These are phyloP conservation scores for Fusarium guadeloupense DNA, from an alignment of 2,329 filamentous ascomycete species.

Conservation along the genomic window DNA sequence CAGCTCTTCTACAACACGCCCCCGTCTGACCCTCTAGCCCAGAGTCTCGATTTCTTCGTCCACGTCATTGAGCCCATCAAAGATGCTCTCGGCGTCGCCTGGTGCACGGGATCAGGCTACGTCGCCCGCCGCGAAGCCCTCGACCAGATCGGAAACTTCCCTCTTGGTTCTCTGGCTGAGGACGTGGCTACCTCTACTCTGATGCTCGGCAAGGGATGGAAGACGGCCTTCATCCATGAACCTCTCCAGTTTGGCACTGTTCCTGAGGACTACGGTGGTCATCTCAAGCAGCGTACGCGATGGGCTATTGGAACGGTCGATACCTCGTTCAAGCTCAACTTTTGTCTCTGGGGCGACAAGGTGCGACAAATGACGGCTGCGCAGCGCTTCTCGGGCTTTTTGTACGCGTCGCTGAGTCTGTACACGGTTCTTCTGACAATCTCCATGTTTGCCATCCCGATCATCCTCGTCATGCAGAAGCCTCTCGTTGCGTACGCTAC, in stretches of 20 bases:
- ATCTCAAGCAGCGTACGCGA: constrained; percentile 66
- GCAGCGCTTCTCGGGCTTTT: constrained; percentile 67
- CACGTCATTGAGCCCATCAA: constrained; percentile 62
- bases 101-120: constrained; percentile 73
- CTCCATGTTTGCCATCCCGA: constrained; percentile 66
- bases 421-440: constrained; percentile 65
- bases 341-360: constrained; percentile 64
- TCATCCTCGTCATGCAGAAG: constrained; percentile 66
- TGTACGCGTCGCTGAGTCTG: constrained; percentile 64
- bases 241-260: constrained; percentile 68
- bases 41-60: constrained; percentile 67
- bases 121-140: constrained; percentile 67
- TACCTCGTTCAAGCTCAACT: constrained; percentile 67
- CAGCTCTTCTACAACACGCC: constrained; percentile 73
- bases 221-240: constrained; percentile 68
- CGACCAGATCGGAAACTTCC: constrained; percentile 69
- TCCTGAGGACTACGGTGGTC: constrained; percentile 63
- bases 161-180: constrained; percentile 67
- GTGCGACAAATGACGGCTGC: constrained; percentile 63
- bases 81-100: constrained; percentile 64
- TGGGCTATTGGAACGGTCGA: constrained; percentile 67
- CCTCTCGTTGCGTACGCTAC: constrained; percentile 65
- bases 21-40: constrained; percentile 64
- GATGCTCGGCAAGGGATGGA: constrained; percentile 69
- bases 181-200: constrained; percentile 68